Percentiles rank a stretch among this genome's conserved stretches.
phyloP scores from a whole-genome alignment of 495 filamentous ascomycete genomes.

The Talaromyces thailandensis region DNA sequence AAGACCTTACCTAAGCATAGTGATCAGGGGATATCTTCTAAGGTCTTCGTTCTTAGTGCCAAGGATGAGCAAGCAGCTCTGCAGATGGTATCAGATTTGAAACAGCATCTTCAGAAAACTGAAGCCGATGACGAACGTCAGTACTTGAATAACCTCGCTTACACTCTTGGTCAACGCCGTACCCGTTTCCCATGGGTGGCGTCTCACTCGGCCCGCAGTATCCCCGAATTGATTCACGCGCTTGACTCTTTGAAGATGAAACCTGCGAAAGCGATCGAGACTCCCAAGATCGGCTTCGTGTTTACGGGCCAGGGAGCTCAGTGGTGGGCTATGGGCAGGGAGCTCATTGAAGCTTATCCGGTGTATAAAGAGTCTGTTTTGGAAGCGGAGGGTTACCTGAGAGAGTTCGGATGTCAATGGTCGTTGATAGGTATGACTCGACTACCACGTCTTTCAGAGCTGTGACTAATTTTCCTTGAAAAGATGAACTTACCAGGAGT shows the following conservation, averaged over 20 bases:
- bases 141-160: constrained; percentile 7
- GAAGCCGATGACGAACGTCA: background rate
- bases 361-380: no score
- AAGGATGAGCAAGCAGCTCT: background rate
- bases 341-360: constrained; percentile 11
- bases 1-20: background rate
- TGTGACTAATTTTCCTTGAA: no score
- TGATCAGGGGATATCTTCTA: background rate
- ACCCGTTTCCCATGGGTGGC: constrained; percentile 9
- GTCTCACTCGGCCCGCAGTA: background rate
- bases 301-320: constrained; percentile 32
- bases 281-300: constrained; percentile 17
- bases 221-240: background rate
- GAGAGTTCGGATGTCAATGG: no score
- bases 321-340: constrained; percentile 20
- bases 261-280: constrained; percentile 1
- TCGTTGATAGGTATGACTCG: no score
- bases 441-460: no score
- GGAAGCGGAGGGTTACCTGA: no score
- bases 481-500: no score
- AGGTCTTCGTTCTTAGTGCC: background rate
- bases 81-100: background rate
- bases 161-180: constrained; percentile 10
- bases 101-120: constrained; percentile 1
- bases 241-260: background rate